Evolutionary conservation across 2,329 filamentous ascomycete species (phyloP).

Genomic region (Nemania bipapillata): DNA sequence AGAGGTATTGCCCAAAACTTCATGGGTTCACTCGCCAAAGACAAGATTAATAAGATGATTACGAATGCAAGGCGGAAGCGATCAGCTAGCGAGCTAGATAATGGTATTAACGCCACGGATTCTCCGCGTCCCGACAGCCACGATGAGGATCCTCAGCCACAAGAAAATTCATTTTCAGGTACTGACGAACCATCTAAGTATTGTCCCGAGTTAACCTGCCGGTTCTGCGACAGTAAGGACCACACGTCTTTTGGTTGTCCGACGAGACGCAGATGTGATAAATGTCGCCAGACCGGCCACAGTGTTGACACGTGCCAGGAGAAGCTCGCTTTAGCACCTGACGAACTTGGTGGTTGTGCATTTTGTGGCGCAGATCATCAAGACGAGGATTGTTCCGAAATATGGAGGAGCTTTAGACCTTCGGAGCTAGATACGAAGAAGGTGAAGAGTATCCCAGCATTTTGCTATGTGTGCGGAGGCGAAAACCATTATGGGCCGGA

Average conservation of each 20-base stretch:
- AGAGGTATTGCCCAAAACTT: slow-evolving; percentile 33
- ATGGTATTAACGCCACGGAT: neutral
- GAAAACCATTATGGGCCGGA: slow-evolving; percentile 67
- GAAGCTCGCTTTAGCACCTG: slow-evolving; percentile 63
- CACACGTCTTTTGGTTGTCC: slow-evolving; percentile 66
- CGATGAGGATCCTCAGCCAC: slow-evolving; percentile 54
- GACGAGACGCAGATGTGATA: slow-evolving; percentile 61
- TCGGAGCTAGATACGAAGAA: slow-evolving; percentile 56
- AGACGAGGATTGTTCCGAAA: slow-evolving; percentile 68
- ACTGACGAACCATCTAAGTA: slow-evolving; percentile 56
- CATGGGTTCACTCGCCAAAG: slow-evolving; percentile 29
- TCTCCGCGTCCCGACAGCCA: slow-evolving; percentile 5
- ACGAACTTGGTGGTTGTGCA: slow-evolving; percentile 68
- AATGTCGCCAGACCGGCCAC: slow-evolving; percentile 74
- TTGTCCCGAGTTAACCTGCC: slow-evolving; percentile 62
- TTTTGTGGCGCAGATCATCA: slow-evolving; percentile 69
- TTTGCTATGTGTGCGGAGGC: slow-evolving; percentile 67
- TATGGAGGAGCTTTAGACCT: slow-evolving; percentile 69
- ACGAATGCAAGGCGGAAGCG: slow-evolving; percentile 24
- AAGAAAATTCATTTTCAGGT: slow-evolving; percentile 64
- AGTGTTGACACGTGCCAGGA: slow-evolving; percentile 62
- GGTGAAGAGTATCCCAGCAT: slow-evolving; percentile 62
- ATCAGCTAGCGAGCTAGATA: neutral
- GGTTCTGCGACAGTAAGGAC: slow-evolving; percentile 58
- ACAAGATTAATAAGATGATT: slow-evolving; percentile 36